phyloP scores from a whole-genome alignment of 768 basidiomycete species.

The Leccinum subgranulosum region DNA sequence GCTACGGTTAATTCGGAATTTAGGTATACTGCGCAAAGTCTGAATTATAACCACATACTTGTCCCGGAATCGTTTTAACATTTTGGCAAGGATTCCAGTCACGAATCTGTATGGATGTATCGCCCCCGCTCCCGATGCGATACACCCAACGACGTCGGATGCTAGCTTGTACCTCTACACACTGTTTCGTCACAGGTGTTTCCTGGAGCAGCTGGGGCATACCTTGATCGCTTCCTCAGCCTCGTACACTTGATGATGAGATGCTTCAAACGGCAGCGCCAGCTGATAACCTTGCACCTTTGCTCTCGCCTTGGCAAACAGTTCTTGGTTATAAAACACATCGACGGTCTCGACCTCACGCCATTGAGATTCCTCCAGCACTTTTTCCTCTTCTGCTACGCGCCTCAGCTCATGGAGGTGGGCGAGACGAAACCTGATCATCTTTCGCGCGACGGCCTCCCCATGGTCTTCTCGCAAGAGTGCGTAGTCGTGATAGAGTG shows the following conservation, averaged over 20 bases:
- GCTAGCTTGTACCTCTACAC: slow-evolving; percentile 49
- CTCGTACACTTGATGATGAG: slow-evolving; percentile 29
- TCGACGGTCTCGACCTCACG: slow-evolving; percentile 58
- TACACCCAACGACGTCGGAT: slow-evolving; percentile 43
- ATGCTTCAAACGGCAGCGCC: slow-evolving; percentile 51
- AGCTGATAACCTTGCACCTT: slow-evolving; percentile 43
- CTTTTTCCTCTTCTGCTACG: slow-evolving; percentile 51
- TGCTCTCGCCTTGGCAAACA: slow-evolving; percentile 42
- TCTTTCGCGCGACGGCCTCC: slow-evolving; percentile 41
- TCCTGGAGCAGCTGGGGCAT: neutral
- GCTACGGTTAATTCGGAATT: slow-evolving; percentile 30
- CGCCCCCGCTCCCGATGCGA: slow-evolving; percentile 55
- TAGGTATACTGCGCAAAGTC: neutral
- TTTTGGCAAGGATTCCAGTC: slow-evolving; percentile 55
- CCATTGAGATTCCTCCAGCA: slow-evolving; percentile 53
- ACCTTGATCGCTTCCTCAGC: slow-evolving; percentile 34
- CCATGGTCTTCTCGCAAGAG: slow-evolving; percentile 47
- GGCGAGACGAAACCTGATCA: slow-evolving; percentile 59
- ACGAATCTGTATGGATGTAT: slow-evolving; percentile 70
- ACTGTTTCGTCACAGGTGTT: neutral
- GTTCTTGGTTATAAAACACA: slow-evolving; percentile 43
- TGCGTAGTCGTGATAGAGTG: slow-evolving; percentile 56
- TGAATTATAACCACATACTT: slow-evolving; percentile 35
- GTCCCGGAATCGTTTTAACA: slow-evolving; percentile 44
- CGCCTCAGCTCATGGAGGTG: slow-evolving; percentile 49